Base-by-base conservation (phyloP, 177 flowering plant genomes). In the Telopea speciosissima region DNA sequence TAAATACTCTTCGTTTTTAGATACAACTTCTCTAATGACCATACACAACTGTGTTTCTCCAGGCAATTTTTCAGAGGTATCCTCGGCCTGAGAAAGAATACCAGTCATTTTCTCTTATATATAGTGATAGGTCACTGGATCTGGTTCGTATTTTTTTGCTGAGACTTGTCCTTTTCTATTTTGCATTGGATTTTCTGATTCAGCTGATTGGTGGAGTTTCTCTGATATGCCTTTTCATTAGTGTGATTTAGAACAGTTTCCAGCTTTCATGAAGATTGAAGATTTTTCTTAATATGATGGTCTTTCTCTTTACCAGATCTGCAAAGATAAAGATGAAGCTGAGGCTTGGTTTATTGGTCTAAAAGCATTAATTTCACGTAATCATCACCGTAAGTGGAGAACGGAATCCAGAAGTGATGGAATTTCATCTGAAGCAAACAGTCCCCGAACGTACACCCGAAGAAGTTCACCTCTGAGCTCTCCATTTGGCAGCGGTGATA, bases 271-370 rank as follows among this genome's bases (percentile, higher is more conserved):
- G 52, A 14, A 59, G 33, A 33, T 21, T 68, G 24, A 8, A 59
- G 8, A 24, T 67, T 54, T 71, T 67, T 12, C 65, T 33, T 67
- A 54, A 67, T 68, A 12, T 59, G 52, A 56, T 68, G 23, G 16
- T 40, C 13, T 67, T 59, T 25, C 54, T 61, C 58, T 70, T 66
- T 28, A 45, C 59, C 77, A 95, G 99, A 95, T 95, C 25, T 95
- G 99, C 85, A 95, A 95, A 81, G 98, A 94, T 82, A 94, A 94
- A 85, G 98, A 93, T 83, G 98, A 93, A 84, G 96, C 98, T 79
- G 98, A 93, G 78, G 90, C 86, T 49, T 93, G 98, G 98, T 88
- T 93, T 85, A 89, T 87, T 81, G 98, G 98, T 72, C 81, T 94
- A 49, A 92, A 94, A 78, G 95, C 98, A 77, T 83, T 94, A 73